Evolutionary conservation across 2,329 filamentous ascomycete genomes (phyloP).

Genomic region (Immersiporthe knoxdaviesiana): DNA sequence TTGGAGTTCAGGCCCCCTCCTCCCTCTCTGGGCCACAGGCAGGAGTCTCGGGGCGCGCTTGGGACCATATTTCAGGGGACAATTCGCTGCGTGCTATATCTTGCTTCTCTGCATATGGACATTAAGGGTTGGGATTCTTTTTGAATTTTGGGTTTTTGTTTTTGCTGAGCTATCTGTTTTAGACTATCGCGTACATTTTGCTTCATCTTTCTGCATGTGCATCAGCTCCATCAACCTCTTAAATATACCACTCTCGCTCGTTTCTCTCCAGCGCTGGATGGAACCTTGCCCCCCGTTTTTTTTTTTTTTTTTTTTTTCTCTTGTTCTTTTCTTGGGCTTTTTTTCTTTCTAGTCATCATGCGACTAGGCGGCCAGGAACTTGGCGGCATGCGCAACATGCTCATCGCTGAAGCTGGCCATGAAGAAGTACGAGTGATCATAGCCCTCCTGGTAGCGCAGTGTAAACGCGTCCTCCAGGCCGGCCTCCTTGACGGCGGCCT

Average conservation of each 20-base stretch:
- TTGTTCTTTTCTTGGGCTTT: no score
- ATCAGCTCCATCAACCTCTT: neutral
- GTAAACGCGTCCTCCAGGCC: conserved; percentile 74
- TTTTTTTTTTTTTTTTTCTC: no score
- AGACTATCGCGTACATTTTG: conserved; percentile 14
- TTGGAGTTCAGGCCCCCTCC: neutral
- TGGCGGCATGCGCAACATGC: conserved; percentile 89
- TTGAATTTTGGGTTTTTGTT: neutral
- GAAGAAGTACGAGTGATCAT: conserved; percentile 98
- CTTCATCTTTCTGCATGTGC: conserved; percentile 14
- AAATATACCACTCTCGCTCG: conserved; percentile 27
- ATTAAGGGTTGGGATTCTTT: neutral
- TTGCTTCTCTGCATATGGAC: conserved; percentile 8
- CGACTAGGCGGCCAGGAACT: conserved; percentile 62
- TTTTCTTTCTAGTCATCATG: neutral
- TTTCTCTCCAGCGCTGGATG: conserved; percentile 2
- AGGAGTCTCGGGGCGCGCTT: neutral
- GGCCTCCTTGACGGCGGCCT: conserved; percentile 74
- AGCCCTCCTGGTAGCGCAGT: conserved; percentile 85
- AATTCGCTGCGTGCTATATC: neutral
- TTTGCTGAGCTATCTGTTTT: conserved; percentile 9
- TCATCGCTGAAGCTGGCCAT: conserved; percentile 89
- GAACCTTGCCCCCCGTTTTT: neutral
- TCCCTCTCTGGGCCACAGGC: neutral
- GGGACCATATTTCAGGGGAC: neutral